Evolutionary conservation across 2,329 filamentous ascomycete genomes (phyloP).

Genomic region (Colletotrichum chrysophilum): DNA sequence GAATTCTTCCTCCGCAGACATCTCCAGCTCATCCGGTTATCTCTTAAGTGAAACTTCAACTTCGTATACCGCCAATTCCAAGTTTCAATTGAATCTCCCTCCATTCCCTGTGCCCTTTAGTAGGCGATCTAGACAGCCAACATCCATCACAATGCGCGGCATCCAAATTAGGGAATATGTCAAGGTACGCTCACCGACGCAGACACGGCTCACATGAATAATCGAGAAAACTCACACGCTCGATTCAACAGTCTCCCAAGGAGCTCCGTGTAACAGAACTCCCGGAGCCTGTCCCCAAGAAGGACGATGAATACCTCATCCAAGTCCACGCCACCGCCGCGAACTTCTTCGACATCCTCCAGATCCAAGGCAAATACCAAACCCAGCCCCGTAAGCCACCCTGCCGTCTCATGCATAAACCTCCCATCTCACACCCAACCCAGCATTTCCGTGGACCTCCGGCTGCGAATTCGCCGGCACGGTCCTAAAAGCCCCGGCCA

Average conservation of each 20-base stretch:
- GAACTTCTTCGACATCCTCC: slow-evolving; percentile 97
- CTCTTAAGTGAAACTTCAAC: rapidly evolving
- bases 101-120: background rate
- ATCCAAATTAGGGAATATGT: slow-evolving; percentile 78
- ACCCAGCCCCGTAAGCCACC: slow-evolving; percentile 71
- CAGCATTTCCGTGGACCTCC: slow-evolving; percentile 82
- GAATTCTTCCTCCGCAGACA: background rate
- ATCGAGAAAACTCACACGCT: background rate
- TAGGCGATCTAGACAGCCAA: rapidly evolving
- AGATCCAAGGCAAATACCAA: slow-evolving; percentile 96
- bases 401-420: background rate
- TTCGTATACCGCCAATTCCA: background rate
- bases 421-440: background rate
- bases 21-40: background rate
- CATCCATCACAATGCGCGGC: slow-evolving; percentile 67
- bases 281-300: slow-evolving; percentile 73
- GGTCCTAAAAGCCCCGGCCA: slow-evolving; percentile 63
- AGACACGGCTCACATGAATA: background rate
- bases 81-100: background rate
- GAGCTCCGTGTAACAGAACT: slow-evolving; percentile 79
- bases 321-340: slow-evolving; percentile 85
- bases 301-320: slow-evolving; percentile 82
- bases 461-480: slow-evolving; percentile 88
- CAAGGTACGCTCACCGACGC: slow-evolving; percentile 58
- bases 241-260: slow-evolving; percentile 62